These are phyloP conservation scores for Talaromyces pinophilus DNA, from an alignment of 2,329 filamentous ascomycete genomes.

Conservation along the genomic window DNA sequence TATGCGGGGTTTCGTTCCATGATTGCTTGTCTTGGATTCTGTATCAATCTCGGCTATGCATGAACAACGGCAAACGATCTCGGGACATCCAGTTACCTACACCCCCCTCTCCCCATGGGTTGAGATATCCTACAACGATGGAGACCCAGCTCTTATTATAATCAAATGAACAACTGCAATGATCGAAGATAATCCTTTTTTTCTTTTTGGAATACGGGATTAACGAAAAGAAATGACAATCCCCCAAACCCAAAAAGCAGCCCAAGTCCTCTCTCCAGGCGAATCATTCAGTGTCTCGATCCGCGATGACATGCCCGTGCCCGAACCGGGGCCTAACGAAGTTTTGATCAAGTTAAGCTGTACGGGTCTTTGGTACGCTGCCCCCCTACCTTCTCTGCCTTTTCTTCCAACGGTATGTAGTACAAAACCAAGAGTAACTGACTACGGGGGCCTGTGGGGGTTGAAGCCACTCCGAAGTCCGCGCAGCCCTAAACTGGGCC, in stretches of 20 bases:
- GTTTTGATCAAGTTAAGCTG: not conserved
- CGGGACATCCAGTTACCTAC: not conserved
- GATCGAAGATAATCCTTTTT: not conserved
- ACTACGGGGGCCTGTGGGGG: not conserved
- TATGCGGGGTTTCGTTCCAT: not conserved
- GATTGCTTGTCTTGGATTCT: not conserved
- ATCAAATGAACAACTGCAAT: not conserved
- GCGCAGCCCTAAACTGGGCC: not conserved
- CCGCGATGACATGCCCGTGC: not conserved
- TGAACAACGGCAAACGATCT: not conserved
- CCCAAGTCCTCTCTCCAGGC: slow-evolving; percentile 4
- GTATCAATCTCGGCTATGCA: slow-evolving; percentile 2
- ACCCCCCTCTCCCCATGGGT: too few species aligned
- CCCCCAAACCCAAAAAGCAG: not conserved
- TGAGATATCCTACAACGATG: not conserved
- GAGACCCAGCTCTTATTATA: not conserved
- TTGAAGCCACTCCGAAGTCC: not conserved
- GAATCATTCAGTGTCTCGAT: not conserved
- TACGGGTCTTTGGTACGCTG: not conserved
- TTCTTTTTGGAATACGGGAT: not conserved
- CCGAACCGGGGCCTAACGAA: not conserved
- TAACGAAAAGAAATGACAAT: not conserved
- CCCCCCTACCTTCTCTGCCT: not conserved
- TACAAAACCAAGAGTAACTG: not conserved
- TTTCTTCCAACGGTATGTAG: not conserved